Base-by-base conservation (phyloP, 192 early-diverging fungal species). In the Backusella morwellensis region DNA sequence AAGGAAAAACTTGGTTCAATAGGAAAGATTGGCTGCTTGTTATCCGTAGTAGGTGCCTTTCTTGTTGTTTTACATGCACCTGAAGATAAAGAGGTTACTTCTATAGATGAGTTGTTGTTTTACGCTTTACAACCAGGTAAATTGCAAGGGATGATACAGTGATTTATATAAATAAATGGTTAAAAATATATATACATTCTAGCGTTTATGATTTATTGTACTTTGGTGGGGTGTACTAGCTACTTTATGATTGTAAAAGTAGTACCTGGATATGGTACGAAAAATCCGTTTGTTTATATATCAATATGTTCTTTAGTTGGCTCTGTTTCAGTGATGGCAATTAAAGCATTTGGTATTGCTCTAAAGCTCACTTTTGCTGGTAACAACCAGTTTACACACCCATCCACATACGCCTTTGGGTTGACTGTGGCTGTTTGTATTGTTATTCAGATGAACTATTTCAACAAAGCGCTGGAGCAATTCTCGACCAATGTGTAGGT, bases 241-340 rank as follows among this genome's bases (percentile, higher is more conserved):
- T 78, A 92, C 3, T 85, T 89, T 67, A 93, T 97, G 89, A 96
- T 98, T 73, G 92, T 91, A 59, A 83, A 86, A 32, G 90, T 96
- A 0, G 96, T 93, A 6, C 93, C 94, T 19, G 82, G 79, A 66
- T 93, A 90, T 59, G 97, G 97, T 35, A 93, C 91, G 74, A 81
- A 84, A 50, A 92, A 88, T 73, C 94, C 95, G 42, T 77, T 98
- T 1, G 94, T 97, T 14, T 97, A 97, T 82, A 90, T 98, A 74
- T 91, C 95, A 32, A 98, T 98, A 81, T 98, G 97, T 84, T 98
- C 97, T 0, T 84, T 97, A 34, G 95, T 96, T 26, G 97, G 97
- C 3, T 98, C 97, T 5, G 88, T 97, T 75, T 92, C 94, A 14
- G 94, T 97, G 63, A 95, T 95, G 82, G 94, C 95, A 0, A 92